Percentiles rank a stretch among this genome's conserved stretches.
phyloP scores from a whole-genome alignment of 768 basidiomycete genomes.

The Leccinum barrowsii region DNA sequence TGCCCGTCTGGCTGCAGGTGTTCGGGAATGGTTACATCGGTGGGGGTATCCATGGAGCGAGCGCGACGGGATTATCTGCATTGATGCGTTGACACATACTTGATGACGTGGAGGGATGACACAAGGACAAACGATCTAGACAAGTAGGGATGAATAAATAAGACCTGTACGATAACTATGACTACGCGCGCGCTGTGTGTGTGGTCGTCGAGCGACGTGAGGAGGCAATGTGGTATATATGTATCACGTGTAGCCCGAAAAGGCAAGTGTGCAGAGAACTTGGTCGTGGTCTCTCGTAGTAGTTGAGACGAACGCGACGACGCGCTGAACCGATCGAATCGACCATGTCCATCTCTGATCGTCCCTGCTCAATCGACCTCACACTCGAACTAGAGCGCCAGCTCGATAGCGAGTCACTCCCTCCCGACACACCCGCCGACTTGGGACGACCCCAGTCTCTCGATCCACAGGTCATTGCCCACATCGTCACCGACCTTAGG shows the following conservation, averaged over 20 bases:
- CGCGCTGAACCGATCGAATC: conserved; percentile 2
- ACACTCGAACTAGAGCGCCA: conserved; percentile 77
- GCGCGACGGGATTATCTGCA: conserved; percentile 83
- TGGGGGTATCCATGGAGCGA: conserved; percentile 98
- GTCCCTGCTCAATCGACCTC: conserved; percentile 65
- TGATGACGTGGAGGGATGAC: conserved; percentile 11
- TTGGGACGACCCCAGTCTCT: conserved; percentile 47
- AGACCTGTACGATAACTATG: conserved; percentile 10
- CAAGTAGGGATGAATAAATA: background rate
- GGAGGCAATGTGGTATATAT: background rate
- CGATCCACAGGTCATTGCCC: conserved; percentile 72
- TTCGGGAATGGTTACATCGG: conserved; percentile 87
- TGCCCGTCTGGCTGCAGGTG: conserved; percentile 77
- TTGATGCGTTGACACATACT: conserved; percentile 79
- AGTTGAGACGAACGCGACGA: conserved; percentile 12
- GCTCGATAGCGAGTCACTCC: conserved; percentile 60
- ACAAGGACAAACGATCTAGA: conserved; percentile 9
- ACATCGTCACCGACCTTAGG: conserved; percentile 71
- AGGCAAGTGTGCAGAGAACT: background rate
- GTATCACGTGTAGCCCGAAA: conserved; percentile 15
- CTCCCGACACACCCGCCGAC: conserved; percentile 41
- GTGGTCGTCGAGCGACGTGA: background rate
- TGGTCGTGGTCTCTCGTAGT: too few relatives aligned
- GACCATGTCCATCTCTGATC: conserved; percentile 32
- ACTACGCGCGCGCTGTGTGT: background rate